Evolutionary conservation across 2,329 filamentous ascomycete species (phyloP), one percentile per base, ranked within the genome.

Genomic region (Neonectria neomacrospora): DNA sequence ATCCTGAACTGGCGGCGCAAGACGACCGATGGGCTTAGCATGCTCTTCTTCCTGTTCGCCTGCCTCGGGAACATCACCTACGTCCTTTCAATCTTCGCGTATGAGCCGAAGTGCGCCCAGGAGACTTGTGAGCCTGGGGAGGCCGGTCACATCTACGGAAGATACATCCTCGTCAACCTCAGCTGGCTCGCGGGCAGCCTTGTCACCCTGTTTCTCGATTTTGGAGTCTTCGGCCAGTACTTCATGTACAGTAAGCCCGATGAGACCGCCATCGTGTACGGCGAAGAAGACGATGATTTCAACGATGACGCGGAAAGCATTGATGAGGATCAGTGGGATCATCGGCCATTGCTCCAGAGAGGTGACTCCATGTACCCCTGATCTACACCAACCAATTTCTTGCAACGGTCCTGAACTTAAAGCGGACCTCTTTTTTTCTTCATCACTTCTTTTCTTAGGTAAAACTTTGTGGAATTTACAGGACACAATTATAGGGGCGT

Each of bases 1-100:
- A 84, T 97, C 8, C 87, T 98, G 56, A 99, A 98, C 79, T 97
- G 93, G 81, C 88, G 92, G 20, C 90, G 96, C 66, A 97, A 97
- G 81, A 94, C 91, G 45, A 97, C 94, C 1, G 94, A 98, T 59
- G 96, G 96, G 3, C 90, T 99, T 20, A 95, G 92, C 68, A 89
- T 97, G 80, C 85, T 98, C 11, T 99, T 98, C 80, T 98, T 98
- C 81, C 83, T 98, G 22, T 98, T 99, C 76, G 96, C 96, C 5
- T 98, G 95, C 75, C 88, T 98, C 6, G 96, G 96, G 2, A 99
- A 99, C 77, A 78, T 97, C 68, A 97, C 94, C 0, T 98, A 96
- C 74, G 94, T 97, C 18, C 82, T 97, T 39, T 94, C 91, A 39
- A 98, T 99, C 70, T 85, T 98, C 67, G 94, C 94, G 1, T 98